A percentile compares a stretch with the other conserved stretches of the same genome.
phyloP scores from a whole-genome alignment of 2,329 filamentous ascomycete species.

The Lizonia empirigonia region DNA sequence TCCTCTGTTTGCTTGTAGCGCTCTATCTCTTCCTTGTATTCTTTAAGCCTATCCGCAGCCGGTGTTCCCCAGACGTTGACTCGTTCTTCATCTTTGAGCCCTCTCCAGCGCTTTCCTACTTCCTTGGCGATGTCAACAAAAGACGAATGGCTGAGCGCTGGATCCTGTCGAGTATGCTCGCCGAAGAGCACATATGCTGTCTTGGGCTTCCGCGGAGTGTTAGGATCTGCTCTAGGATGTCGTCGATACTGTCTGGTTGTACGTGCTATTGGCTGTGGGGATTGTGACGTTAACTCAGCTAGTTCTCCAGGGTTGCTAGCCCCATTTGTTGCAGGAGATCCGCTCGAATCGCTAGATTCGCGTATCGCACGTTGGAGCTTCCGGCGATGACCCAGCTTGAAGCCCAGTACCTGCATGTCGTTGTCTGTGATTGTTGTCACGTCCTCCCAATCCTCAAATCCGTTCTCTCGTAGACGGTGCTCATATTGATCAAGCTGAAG shows the following conservation, averaged over 20 bases:
- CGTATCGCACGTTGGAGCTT: slow-evolving; percentile 23
- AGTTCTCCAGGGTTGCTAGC: slow-evolving; percentile 19
- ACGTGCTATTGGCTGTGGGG: slow-evolving; percentile 4
- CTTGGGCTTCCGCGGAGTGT: slow-evolving; percentile 12
- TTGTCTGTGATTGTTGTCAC: slow-evolving; percentile 19
- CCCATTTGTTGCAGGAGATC: slow-evolving; percentile 23
- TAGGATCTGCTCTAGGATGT: slow-evolving; percentile 15
- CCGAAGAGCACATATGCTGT: slow-evolving; percentile 19
- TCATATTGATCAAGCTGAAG: slow-evolving; percentile 11
- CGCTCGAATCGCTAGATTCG: slow-evolving; percentile 12
- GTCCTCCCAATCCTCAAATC: slow-evolving; percentile 20
- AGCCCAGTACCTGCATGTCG: slow-evolving; percentile 15
- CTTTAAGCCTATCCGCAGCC: not conserved
- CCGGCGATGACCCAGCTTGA: slow-evolving; percentile 19
- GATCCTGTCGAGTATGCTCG: slow-evolving; percentile 14
- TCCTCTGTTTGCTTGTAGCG: slow-evolving; percentile 14
- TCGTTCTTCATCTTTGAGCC: not conserved
- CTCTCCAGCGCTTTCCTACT: slow-evolving; percentile 11
- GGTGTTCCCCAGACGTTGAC: slow-evolving; percentile 3
- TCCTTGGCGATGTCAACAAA: slow-evolving; percentile 11
- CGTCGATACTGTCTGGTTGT: slow-evolving; percentile 15
- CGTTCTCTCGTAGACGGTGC: slow-evolving; percentile 14
- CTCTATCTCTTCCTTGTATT: slow-evolving; percentile 9
- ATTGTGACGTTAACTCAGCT: slow-evolving; percentile 6
- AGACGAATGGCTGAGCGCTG: slow-evolving; percentile 9